Base-by-base conservation (phyloP, 2,329 filamentous ascomycete genomes). In the Annulohypoxylon truncatum region DNA sequence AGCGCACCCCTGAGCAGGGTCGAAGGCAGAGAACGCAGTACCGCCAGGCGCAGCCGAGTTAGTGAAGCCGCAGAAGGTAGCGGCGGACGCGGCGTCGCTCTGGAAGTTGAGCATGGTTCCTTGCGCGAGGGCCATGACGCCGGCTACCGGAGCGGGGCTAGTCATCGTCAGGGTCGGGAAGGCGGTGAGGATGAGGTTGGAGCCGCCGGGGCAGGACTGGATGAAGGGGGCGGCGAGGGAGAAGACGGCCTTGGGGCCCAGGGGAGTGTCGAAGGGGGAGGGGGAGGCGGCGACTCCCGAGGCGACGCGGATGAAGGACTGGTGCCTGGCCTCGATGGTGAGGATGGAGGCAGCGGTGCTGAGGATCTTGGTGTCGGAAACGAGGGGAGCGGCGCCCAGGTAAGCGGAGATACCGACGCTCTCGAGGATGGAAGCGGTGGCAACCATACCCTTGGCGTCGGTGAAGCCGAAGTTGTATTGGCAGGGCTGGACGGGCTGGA, bases 221-320 rank as follows among this genome's bases (percentile, higher is more conserved):
- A 94, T 93, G 83, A 93, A 93, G 46, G 86, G 86, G 1, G 90
- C 87, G 44, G 90, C 91, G 58, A 94, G 85, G 35, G 90, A 90
- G 83, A 92, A 93, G 77, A 93, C 88, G 68, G 88, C 87, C 70
- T 87, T 85, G 69, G 90, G 87, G 28, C 86, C 86, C 10, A 94
- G 87, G 1, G 91, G 84, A 0, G 88, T 89, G 76, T 93, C 90
- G 74, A 93, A 92, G 24, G 90, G 85, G 74, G 87, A 86, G 3
- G 91, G 89, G 3, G 91, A 85, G 56, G 90, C 87, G 61, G 85
- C 80, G 58, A 83, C 81, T 63, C 85, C 83, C 18, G 84, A 81
- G 38, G 87, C 87, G 62, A 84, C 80, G 69, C 91, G 89, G 78
- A 93, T 87, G 78, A 91, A 89, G 66, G 89, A 89, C 79, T 92